Base-by-base conservation (phyloP, 805 yeast genomes). In the Candida insectorum region DNA sequence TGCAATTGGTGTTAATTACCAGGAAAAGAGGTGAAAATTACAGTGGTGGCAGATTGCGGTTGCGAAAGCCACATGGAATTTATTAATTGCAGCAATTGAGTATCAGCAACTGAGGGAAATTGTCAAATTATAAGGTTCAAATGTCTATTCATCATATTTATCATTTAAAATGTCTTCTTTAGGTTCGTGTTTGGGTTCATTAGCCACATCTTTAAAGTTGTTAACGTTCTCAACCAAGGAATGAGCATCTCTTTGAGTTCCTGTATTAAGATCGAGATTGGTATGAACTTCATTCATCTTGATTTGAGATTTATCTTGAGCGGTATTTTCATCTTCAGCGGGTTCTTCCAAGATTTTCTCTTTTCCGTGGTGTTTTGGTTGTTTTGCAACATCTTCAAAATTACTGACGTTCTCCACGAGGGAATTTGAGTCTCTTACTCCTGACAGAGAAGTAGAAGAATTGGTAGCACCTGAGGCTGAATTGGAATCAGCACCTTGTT, bases 361-460 rank as follows among this genome's bases (percentile, higher is more conserved):
- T 10, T 33, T 18, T 9, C 34, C 30, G 16, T 40, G 28, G 36
- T 26, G 47, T 28, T 31, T 39, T 26, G 31, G 43, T n/a, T 26
- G 36, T 12, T 25, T 37, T 26, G 33, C 31, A 33, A 31, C 44
- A 40, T 31, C 42, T 4, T 31, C 22, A 24, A 26, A 25, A 16
- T 25, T 16, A 5, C 28, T 30, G 13, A 38, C 41, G 19, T 28
- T 31, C 28, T 34, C 41, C 16, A 38, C 41, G 11, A 38, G 18
- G 14, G 28, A 24, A n/a, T 26, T 9, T 16, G 30, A n/a, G 20
- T 31, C 24, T 16, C 16, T 20, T 11, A 23, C 11, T n/a, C n/a
- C n/a, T n/a, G n/a, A n/a, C n/a, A n/a, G n/a, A n/a, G n/a, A n/a
- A n/a, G n/a, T n/a, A n/a, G n/a, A n/a, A n/a, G n/a, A n/a, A n/a